Conservation (phyloP, 2,329 filamentous ascomycete species). For the Ascochyta clinopodiicola region DNA sequence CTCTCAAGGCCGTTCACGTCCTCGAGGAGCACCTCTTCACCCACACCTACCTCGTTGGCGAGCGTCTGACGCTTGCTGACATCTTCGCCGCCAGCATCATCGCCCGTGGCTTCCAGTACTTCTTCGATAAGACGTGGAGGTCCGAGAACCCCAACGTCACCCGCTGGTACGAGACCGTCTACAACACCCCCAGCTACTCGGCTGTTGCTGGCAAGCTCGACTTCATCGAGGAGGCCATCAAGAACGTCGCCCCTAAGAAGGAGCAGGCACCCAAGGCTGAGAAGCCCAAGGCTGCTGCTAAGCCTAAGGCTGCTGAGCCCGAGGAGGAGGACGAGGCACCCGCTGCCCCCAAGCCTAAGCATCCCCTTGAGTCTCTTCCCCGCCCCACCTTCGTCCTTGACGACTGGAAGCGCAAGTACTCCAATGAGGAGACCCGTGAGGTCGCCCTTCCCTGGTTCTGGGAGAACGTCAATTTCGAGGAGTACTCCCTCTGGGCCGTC, state of each 20-base stretch:
- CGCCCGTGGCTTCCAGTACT: conserved; percentile 87
- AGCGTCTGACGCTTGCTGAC: conserved; percentile 96
- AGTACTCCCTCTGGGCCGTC: conserved; percentile 94
- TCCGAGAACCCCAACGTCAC: conserved; percentile 80
- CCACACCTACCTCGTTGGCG: conserved; percentile 97
- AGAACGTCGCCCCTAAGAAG: conserved; percentile 77
- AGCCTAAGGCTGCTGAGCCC: conserved; percentile 60
- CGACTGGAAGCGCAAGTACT: conserved; percentile 99
- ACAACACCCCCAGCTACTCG: conserved; percentile 90
- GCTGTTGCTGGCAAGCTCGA: conserved; percentile 76
- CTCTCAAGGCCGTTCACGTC: conserved; percentile 71
- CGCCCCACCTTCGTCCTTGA: conserved; percentile 84
- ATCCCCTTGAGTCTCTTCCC: conserved; percentile 86
- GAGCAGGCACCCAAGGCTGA: conserved; percentile 71
- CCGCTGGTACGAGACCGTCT: conserved; percentile 94
- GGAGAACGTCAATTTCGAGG: conserved; percentile 91
- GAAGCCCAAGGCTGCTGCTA: conserved; percentile 68
- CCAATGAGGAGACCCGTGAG: conserved; percentile 85
- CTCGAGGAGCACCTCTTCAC: conserved; percentile 86
- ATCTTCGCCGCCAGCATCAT: conserved; percentile 82
- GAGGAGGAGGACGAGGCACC: conserved; percentile 65
- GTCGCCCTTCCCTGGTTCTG: conserved; percentile 96
- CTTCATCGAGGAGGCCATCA: conserved; percentile 81
- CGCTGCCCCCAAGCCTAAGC: conserved; percentile 87
- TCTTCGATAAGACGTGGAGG: conserved; percentile 93